phyloP scores from a whole-genome alignment of 306 rosid genomes.

The Prunus armeniaca region DNA sequence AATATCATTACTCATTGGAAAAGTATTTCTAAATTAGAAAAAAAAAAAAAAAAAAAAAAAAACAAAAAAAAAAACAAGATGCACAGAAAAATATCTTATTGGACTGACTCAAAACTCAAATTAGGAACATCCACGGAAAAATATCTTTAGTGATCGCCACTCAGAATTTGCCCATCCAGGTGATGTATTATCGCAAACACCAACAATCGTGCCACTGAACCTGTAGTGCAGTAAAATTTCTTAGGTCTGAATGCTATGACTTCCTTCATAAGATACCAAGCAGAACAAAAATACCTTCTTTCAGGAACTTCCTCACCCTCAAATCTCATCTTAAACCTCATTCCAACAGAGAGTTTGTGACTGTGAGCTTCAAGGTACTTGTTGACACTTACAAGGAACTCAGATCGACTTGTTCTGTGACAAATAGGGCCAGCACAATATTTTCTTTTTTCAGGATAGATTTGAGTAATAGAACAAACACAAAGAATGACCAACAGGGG shows the following conservation, averaged over 20 bases:
- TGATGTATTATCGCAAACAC: conserved; percentile 74
- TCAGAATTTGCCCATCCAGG: conserved; percentile 88
- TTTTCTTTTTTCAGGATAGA: neutral
- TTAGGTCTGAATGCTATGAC: conserved; percentile 1
- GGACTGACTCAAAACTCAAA: conserved; percentile 6
- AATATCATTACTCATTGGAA: neutral
- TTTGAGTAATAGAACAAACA: neutral
- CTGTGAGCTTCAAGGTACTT: conserved; percentile 87
- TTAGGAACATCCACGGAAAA: conserved; percentile 1
- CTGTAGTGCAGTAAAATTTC: conserved; percentile 39
- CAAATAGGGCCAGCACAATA: conserved; percentile 21
- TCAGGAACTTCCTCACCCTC: conserved; percentile 99
- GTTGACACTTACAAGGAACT: conserved; percentile 87
- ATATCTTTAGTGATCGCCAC: conserved; percentile 83
- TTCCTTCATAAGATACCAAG: neutral
- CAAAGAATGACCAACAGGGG: neutral
- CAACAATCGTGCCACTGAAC: conserved; percentile 97
- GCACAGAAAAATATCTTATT: neutral
- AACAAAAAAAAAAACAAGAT: neutral
- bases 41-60: neutral
- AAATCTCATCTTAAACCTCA: conserved; percentile 98
- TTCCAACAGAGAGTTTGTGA: conserved; percentile 91
- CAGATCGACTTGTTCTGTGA: conserved; percentile 91
- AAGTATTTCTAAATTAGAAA: neutral
- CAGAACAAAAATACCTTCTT: conserved; percentile 61